Evolutionary conservation across 352 stramenopile species (phyloP), one percentile per base, ranked within the genome.

Genomic region (Hyaloperonospora brassicae): DNA sequence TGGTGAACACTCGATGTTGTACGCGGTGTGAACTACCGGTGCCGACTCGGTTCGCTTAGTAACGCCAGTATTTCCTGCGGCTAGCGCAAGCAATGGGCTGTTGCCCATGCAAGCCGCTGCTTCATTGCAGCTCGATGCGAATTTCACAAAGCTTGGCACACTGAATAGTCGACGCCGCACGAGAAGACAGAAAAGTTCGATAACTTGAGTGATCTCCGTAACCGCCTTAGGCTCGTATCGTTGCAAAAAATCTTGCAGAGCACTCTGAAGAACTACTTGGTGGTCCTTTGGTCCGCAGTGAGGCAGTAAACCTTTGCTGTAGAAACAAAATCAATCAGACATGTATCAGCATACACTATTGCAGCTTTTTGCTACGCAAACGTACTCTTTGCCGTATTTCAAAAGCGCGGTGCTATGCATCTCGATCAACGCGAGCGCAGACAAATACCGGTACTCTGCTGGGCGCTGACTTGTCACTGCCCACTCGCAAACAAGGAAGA

Each of bases 1-100:
- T 23, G 82, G 82, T 0, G 69, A 83, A 34, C 78, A 94, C 54
- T 94, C 84, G 42, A 94, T 91, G 39, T 94, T 90, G 67, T 89
- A 94, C 3, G 77, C 80, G 8, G 78, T 89, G 35, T 79, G 77
- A 27, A 89, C 77, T 5, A 91, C 63, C 2, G 59, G 74, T 5
- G 73, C 70, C 10, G 67, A 68, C 34, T 82, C 66, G 40, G 51
- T 75, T 8, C 56, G 50, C 30, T 57, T 66, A 22, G 58, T 43
- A 31, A 61, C 41, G 1, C 51, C 61, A 58, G 44, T 46, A 51
- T 44, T 61, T n/a, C 52, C 61, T 50, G 64, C 57, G 9, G 58
- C 61, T 13, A 76, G 47, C 22, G 55, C 52, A 14, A 72, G 43
- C 41, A 73, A 50, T 11, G 68, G 55, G 34, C 64, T 73, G 40